Evolutionary conservation across 169 alveolate species (phyloP).

Genomic region (Eimeria tenella): DNA sequence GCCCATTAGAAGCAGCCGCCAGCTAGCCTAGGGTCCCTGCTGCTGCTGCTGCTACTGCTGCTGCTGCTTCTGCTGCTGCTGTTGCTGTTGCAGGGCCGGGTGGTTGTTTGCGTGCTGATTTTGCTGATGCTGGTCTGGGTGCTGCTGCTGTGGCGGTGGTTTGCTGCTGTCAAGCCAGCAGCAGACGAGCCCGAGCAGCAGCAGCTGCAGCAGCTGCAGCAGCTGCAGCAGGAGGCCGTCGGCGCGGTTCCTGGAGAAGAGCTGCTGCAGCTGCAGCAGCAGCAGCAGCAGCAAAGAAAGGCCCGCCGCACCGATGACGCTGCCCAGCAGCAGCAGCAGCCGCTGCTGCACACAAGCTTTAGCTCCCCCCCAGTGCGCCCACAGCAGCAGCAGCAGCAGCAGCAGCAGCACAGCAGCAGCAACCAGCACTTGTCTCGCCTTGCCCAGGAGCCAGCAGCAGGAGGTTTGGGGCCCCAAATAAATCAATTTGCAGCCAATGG

Average conservation of each 20-base stretch:
- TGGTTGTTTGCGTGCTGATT: neutral
- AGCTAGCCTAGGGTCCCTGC: neutral
- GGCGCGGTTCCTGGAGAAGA: neutral
- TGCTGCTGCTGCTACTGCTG: slow-evolving; percentile 18
- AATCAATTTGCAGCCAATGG: too few relatives aligned
- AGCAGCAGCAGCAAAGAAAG: neutral
- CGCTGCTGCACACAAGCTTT: neutral
- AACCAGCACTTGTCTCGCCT: too few relatives aligned
- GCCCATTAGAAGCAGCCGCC: neutral
- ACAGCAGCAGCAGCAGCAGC: neutral
- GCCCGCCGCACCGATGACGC: neutral
- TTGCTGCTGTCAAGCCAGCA: neutral
- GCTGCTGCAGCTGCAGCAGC: neutral
- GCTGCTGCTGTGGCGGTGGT: slow-evolving; percentile 1
- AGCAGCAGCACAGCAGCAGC: neutral
- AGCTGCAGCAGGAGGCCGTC: neutral
- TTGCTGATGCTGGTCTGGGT: neutral
- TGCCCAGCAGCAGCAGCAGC: slow-evolving; percentile 19
- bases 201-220: neutral
- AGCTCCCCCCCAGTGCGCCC: neutral
- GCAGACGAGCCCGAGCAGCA: neutral
- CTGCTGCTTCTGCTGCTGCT: slow-evolving; percentile 5
- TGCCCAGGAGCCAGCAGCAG: too few relatives aligned
- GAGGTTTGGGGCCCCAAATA: too few relatives aligned
- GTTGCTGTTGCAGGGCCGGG: neutral